Evolutionary conservation across 345 rosid genomes (phyloP).

Genomic region (Noccaea bulbosa): DNA sequence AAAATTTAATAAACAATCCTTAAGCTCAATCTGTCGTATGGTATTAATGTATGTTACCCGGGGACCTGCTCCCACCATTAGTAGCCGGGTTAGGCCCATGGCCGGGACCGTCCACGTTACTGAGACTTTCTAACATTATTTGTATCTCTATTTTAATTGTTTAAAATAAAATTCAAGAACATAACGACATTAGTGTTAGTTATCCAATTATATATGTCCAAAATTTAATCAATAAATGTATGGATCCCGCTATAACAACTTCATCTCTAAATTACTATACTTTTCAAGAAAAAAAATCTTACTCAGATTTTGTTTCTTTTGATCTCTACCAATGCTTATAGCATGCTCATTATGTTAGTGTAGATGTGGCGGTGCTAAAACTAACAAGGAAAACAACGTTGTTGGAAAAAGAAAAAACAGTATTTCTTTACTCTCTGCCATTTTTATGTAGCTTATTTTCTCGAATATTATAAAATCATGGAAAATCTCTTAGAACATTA

Average conservation of each 20-base stretch:
- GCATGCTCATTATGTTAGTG: too few relatives aligned
- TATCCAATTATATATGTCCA: background rate
- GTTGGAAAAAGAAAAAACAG: too few relatives aligned
- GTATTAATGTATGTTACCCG: conserved; percentile 5
- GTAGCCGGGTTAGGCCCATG: conserved; percentile 35
- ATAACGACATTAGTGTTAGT: conserved; percentile 34
- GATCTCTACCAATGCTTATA: too few relatives aligned
- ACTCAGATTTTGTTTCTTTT: background rate
- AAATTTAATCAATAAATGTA: background rate
- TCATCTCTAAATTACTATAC: background rate
- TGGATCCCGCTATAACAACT: conserved; percentile 1
- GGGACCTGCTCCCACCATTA: conserved; percentile 40
- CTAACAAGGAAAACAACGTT: too few relatives aligned
- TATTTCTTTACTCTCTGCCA: too few relatives aligned
- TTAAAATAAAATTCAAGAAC: conserved; percentile 14
- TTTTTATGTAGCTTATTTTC: too few relatives aligned
- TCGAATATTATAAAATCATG: too few relatives aligned
- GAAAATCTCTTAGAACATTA: too few relatives aligned
- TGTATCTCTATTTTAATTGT: conserved; percentile 9
- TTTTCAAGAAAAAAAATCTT: background rate
- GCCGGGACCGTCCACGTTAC: conserved; percentile 36
- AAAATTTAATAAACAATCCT: background rate
- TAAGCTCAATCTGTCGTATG: conserved; percentile 18
- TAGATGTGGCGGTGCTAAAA: too few relatives aligned
- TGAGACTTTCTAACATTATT: conserved; percentile 14